Evolutionary conservation across 2,329 filamentous ascomycete species (phyloP), one percentile per base, ranked within the genome.

Genomic region (Penicillium polonicum): DNA sequence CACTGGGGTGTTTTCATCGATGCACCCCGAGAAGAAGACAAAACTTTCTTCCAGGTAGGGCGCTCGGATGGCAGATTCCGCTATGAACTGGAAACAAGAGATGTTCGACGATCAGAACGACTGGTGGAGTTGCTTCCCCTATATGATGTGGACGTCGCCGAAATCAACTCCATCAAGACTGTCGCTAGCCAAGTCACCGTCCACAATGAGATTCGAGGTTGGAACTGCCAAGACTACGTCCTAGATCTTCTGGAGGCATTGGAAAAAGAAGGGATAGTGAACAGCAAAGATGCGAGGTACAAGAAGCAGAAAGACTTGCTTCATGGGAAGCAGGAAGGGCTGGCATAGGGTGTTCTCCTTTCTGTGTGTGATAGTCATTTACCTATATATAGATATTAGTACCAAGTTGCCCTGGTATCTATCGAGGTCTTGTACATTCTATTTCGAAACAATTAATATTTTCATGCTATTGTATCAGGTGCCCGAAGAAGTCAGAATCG

Each of bases 201-300:
- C 17, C 62, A 55, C 45, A 66, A 69, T 54, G 61, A 68, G 13
- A 43, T 42, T 36, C 51, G 60, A 19, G 65, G 62, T n/a, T 69
- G 51, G 53, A 68, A 69, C 39, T 70, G 64, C 53, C 65, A 70
- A 49, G 64, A 69, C 46, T 70, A 68, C 48, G 61, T 69, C 1
- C 62, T 70, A 46, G 68, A 70, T 12, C 57, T 70, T 50, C 45
- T 70, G 29, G 57, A 63, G 9, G 35, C 23, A 4, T 55, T 68
- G 35, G 64, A 65, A 39, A 49, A 49, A 5, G 39, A 62, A 42
- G 43, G 9, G 2, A 48, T 67, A n/a, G 49, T 68, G 21, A 51
- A 65, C 38, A 21, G 29, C 1, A 23, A 25, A 5, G 49, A 60
- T 21, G 5, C 13, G 23, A 17, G 1, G 0, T 62, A 61, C 25